Evolutionary conservation across 148 eudicot species (phyloP).

Genomic region (Rhododendron molle): DNA sequence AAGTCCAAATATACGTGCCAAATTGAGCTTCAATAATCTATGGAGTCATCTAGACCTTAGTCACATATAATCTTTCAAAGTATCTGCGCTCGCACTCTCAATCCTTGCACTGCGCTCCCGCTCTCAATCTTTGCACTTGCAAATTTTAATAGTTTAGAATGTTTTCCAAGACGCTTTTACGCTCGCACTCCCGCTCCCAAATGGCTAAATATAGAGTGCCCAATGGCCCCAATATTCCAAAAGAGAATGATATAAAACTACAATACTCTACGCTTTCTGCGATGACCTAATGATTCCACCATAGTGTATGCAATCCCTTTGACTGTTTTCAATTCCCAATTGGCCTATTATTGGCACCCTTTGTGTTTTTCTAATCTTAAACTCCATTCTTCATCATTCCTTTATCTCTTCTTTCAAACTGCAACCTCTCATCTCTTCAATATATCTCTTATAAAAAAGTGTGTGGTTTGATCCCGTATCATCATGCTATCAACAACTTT

Average conservation of each 20-base stretch:
- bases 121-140: too few relatives aligned
- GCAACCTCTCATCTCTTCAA: neutral
- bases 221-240: neutral
- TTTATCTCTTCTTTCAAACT: neutral
- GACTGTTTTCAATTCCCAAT: neutral
- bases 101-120: too few relatives aligned
- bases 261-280: neutral
- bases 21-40: neutral
- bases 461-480: neutral
- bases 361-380: conserved; percentile 1
- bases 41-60: neutral
- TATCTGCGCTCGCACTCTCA: too few relatives aligned
- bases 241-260: neutral
- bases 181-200: neutral
- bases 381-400: conserved; percentile 6
- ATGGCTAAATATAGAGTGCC: neutral
- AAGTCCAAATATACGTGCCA: neutral
- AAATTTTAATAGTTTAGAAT: too few relatives aligned
- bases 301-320: neutral
- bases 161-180: too few relatives aligned
- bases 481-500: neutral
- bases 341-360: neutral
- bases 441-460: neutral
- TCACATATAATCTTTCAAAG: too few relatives aligned
- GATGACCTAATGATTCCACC: conserved; percentile 1